A percentile compares a stretch with the other conserved stretches of the same genome.
These are phyloP conservation scores for Apophysomyces trapeziformis DNA, from an alignment of 371 early-diverging fungal species.

Conservation along the genomic window DNA sequence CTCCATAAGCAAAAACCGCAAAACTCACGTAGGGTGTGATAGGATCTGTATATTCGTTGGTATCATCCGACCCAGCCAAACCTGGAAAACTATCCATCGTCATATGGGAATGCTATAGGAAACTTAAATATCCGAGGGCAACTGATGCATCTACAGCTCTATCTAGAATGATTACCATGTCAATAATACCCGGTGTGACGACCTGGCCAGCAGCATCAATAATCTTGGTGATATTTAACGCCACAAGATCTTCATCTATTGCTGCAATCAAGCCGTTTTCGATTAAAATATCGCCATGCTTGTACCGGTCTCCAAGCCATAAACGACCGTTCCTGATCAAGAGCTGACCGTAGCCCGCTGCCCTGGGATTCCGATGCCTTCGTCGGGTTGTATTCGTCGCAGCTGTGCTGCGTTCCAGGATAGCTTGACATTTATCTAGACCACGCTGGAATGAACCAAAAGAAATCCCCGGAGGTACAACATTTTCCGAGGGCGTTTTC, in stretches of 20 bases:
- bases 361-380: slow-evolving; percentile 48
- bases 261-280: slow-evolving; percentile 61
- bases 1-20: not conserved
- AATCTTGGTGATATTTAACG: slow-evolving; percentile 33
- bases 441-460: slow-evolving; percentile 45
- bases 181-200: slow-evolving; percentile 83
- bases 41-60: slow-evolving; percentile 74
- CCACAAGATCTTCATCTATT: slow-evolving; percentile 44
- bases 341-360: slow-evolving; percentile 30
- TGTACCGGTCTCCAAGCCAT: slow-evolving; percentile 46
- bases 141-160: too few species aligned
- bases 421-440: slow-evolving; percentile 46
- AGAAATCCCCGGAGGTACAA: slow-evolving; percentile 55
- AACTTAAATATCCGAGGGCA: not conserved
- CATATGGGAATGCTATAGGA: slow-evolving; percentile 62
- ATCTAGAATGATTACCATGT: slow-evolving; percentile 46
- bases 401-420: slow-evolving; percentile 18
- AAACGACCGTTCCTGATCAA: slow-evolving; percentile 63
- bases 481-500: slow-evolving; percentile 16
- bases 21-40: slow-evolving; percentile 61
- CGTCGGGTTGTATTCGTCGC: slow-evolving; percentile 33
- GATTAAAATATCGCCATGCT: slow-evolving; percentile 66
- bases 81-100: slow-evolving; percentile 66
- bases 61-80: slow-evolving; percentile 58
- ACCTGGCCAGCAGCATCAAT: slow-evolving; percentile 72